phyloP scores from a whole-genome alignment of 2,329 filamentous ascomycete species.

The Emmonsia crescens region DNA sequence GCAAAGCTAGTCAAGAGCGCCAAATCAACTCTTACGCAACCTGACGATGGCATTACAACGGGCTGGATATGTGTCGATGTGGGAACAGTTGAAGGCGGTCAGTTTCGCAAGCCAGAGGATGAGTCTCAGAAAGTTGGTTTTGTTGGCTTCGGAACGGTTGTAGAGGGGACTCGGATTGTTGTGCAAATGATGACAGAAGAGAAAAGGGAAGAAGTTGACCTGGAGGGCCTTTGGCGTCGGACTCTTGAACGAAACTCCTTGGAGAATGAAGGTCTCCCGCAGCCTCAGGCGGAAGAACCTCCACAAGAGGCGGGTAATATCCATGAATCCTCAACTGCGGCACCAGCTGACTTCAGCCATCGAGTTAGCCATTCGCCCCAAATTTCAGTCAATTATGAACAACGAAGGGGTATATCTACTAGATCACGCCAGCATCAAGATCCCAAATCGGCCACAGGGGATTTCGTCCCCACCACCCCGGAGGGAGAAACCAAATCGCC shows the following conservation, averaged over 20 bases:
- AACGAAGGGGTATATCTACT: conserved; percentile 12
- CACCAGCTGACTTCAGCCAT: conserved; percentile 17
- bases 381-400: conserved; percentile 16
- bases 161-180: conserved; percentile 50
- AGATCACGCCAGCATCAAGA: conserved; percentile 7
- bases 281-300: conserved; percentile 13
- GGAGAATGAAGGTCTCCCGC: conserved; percentile 19
- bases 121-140: conserved; percentile 29
- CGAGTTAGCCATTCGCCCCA: conserved; percentile 11
- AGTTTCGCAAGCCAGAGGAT: conserved; percentile 17
- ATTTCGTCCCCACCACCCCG: not conserved
- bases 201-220: conserved; percentile 55
- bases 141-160: conserved; percentile 62
- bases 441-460: not conserved
- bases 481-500: not conserved
- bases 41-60: conserved; percentile 79
- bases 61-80: conserved; percentile 96
- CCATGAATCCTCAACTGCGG: conserved; percentile 11
- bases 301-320: conserved; percentile 17
- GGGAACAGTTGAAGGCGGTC: conserved; percentile 53
- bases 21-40: conserved; percentile 44
- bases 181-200: conserved; percentile 63
- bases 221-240: conserved; percentile 54
- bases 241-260: conserved; percentile 32
- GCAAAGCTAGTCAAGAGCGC: conserved; percentile 68